A percentile compares a stretch with the other conserved stretches of the same genome.
These are phyloP conservation scores for Anisodus acutangulus DNA, from an alignment of 257 asterid species.

Conservation along the genomic window DNA sequence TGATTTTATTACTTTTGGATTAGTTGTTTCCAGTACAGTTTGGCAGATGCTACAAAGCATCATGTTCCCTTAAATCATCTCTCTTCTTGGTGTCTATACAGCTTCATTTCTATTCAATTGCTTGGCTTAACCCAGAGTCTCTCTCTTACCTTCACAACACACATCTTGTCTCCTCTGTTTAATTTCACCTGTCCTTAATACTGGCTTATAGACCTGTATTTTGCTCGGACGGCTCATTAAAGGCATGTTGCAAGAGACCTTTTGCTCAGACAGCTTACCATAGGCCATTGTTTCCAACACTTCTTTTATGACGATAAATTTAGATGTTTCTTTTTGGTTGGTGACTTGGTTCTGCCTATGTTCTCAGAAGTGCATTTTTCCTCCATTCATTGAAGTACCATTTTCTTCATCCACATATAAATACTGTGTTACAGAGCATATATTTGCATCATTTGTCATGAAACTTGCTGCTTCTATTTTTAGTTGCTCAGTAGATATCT, in stretches of 20 bases:
- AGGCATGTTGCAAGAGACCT: not conserved
- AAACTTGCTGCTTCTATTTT: slow-evolving; percentile 17
- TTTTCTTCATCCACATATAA: not conserved
- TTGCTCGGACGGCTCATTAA: not conserved
- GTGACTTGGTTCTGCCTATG: not conserved
- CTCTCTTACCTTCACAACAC: not conserved
- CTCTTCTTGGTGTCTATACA: slow-evolving; percentile 1
- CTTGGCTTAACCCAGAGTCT: not conserved
- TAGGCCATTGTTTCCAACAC: not conserved
- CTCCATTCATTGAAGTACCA: slow-evolving; percentile 1
- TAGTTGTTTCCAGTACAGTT: not conserved
- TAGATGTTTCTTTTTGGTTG: not conserved
- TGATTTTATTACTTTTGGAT: slow-evolving; percentile 8
- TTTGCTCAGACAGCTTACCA: slow-evolving; percentile 12
- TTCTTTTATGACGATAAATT: not conserved
- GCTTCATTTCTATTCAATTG: not conserved
- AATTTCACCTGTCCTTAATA: not conserved
- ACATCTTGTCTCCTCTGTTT: not conserved
- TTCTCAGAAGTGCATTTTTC: not conserved
- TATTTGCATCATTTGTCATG: slow-evolving; percentile 22
- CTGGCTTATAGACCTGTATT: not conserved
- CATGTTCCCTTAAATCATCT: not conserved
- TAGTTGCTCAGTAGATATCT: not conserved
- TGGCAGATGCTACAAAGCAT: not conserved
- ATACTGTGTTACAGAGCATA: not conserved